These are phyloP conservation scores for Dryas octopetala DNA, from an alignment of 306 rosid species.

Conservation along the genomic window DNA sequence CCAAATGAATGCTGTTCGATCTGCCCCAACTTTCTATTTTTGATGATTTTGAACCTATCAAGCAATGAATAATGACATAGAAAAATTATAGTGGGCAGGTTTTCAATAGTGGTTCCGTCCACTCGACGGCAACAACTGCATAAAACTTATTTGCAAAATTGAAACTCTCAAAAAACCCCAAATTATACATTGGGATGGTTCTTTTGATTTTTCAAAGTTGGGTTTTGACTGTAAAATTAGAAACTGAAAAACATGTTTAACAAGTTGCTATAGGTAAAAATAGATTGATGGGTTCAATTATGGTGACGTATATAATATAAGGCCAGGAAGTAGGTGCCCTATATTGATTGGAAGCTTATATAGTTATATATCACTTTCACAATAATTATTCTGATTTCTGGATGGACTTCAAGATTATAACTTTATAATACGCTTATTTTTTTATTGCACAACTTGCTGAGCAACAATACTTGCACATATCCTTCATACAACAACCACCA, in stretches of 20 bases:
- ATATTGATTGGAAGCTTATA: slow-evolving; percentile 18
- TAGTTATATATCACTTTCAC: slow-evolving; percentile 44
- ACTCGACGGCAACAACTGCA: neutral
- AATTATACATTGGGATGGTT: too few relatives aligned
- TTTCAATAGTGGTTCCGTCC: neutral
- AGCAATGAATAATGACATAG: neutral
- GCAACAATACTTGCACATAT: neutral
- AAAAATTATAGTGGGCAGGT: neutral
- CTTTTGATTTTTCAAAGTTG: too few relatives aligned
- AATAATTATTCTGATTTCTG: slow-evolving; percentile 28
- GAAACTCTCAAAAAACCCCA: neutral
- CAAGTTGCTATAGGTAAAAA: too few relatives aligned
- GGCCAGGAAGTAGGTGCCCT: slow-evolving; percentile 27
- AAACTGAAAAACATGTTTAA: too few relatives aligned
- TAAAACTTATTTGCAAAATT: neutral
- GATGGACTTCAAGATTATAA: slow-evolving; percentile 6
- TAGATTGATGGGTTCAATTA: too few relatives aligned
- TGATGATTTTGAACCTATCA: too few relatives aligned
- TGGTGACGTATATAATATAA: neutral
- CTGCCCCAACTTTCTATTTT: neutral
- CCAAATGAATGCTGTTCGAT: neutral
- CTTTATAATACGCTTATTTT: neutral
- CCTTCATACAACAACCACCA: slow-evolving; percentile 17
- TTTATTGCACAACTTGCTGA: neutral
- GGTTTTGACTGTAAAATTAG: too few relatives aligned